Evolutionary conservation across 306 rosid species (phyloP).

Genomic region (Medicago arabica): DNA sequence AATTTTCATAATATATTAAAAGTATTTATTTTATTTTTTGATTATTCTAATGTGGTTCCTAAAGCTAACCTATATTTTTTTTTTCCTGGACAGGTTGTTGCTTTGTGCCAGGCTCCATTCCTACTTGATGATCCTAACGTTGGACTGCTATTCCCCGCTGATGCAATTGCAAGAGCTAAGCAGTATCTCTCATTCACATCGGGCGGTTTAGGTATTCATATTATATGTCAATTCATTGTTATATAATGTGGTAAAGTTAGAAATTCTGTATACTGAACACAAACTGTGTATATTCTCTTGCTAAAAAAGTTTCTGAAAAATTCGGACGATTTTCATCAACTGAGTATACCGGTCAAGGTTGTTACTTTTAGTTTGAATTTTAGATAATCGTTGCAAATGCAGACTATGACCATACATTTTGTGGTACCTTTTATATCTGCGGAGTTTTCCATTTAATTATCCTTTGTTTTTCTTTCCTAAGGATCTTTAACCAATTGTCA

Average conservation of each 20-base stretch:
- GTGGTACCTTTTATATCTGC: neutral
- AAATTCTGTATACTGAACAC: neutral
- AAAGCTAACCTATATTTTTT: conserved; percentile 34
- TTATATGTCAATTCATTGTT: conserved; percentile 30
- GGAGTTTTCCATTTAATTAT: conserved; percentile 10
- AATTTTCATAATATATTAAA: neutral
- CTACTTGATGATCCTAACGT: conserved; percentile 93
- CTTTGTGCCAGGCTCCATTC: conserved; percentile 99
- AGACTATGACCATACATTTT: conserved; percentile 29
- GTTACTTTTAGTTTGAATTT: conserved; percentile 23
- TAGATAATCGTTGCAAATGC: conserved; percentile 17
- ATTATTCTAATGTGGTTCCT: conserved; percentile 9
- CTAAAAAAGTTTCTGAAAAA: conserved; percentile 22
- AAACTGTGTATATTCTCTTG: neutral
- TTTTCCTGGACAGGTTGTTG: conserved; percentile 74
- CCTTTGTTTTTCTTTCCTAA: conserved; percentile 23
- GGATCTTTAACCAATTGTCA: conserved; percentile 21
- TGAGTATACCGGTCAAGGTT: conserved; percentile 11
- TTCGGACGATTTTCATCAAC: conserved; percentile 18
- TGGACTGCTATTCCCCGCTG: conserved; percentile 94
- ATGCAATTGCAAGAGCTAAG: conserved; percentile 95
- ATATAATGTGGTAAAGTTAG: conserved; percentile 9
- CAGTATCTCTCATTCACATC: conserved; percentile 78
- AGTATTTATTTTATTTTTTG: neutral
- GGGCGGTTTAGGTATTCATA: conserved; percentile 89